Evolutionary conservation across 2,329 filamentous ascomycete species (phyloP).

Genomic region (Phialophora tarda): DNA sequence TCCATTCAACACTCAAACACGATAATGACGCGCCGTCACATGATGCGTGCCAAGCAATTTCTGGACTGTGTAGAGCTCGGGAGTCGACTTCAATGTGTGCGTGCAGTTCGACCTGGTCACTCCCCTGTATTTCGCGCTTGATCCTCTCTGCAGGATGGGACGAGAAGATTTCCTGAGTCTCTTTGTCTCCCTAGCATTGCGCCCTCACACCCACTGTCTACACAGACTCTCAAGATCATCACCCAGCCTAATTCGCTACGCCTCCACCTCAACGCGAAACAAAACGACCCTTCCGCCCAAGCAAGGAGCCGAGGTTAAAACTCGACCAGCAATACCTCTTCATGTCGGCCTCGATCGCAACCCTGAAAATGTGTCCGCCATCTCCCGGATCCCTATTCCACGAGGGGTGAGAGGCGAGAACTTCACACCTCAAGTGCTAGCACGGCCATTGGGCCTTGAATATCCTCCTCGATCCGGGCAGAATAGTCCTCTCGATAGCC

Average conservation of each 20-base stretch:
- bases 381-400: conserved; percentile 39
- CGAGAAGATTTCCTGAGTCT: conserved; percentile 29
- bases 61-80: background rate
- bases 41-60: conserved; percentile 25
- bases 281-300: conserved; percentile 7
- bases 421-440: conserved; percentile 60
- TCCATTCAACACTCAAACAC: conserved; percentile 19
- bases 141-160: conserved; percentile 20
- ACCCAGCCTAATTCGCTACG: conserved; percentile 20
- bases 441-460: conserved; percentile 80
- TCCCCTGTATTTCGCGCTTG: background rate
- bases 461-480: conserved; percentile 76
- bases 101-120: background rate
- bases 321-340: conserved; percentile 33
- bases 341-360: conserved; percentile 39
- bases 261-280: conserved; percentile 24
- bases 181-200: conserved; percentile 34
- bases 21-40: conserved; percentile 27
- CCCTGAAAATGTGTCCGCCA: conserved; percentile 35
- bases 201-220: conserved; percentile 35
- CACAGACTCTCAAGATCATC: conserved; percentile 18
- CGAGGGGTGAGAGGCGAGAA: conserved; percentile 46
- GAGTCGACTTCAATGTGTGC: background rate
- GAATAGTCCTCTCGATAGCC: conserved; percentile 76
- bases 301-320: conserved; percentile 8